Base-by-base conservation (phyloP, 2,329 filamentous ascomycete species). In the Penicillium corylophilum region DNA sequence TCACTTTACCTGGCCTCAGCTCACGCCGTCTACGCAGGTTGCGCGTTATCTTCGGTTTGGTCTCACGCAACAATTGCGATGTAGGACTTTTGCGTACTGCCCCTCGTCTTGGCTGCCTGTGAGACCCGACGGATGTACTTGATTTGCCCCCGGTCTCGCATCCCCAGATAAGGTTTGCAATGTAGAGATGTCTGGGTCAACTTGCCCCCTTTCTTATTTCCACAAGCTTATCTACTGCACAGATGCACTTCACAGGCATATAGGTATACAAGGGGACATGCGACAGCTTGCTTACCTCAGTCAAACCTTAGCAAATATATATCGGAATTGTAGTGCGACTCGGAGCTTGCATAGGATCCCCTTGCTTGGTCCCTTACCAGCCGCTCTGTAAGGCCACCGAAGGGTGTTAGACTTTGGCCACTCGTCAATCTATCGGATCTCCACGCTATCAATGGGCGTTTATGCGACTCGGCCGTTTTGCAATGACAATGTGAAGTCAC, bases 381-480 rank as follows among this genome's bases (percentile, higher is more conserved):
- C 22, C 33, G 46, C 48, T 46, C 51, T 51, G 56, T 55, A 59
- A 57, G 54, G 59, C 48, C 38, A 44, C 33, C 18, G 40, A 42
- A 52, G 48, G 44, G 36, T 26, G 39, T 55, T 54, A 50, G 50
- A 60, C 44, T 51, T 56, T 40, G 50, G 54, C 50, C 52, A 55
- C 51, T 59, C 43, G 43, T 48, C 24, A 36, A 48, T 45, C 36
- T n/a, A 35, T 44, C 22, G 13, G 33, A 29, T 22, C 43, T 44
- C 31, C 46, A 44, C 44, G 26, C 13, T 46, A 45, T 46, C 26
- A 26, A 46, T 50, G 28, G 44, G 13, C 31, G 20, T 51, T 26
- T 50, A 61, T 62, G 58, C 54, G 54, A 59, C 48, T 57, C 48
- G 48, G 51, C 58, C 58, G 58, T 62, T 62, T 48, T 45, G 20